These are phyloP conservation scores for Penicillium vulpinum DNA, from an alignment of 2,329 filamentous ascomycete species.

Conservation along the genomic window DNA sequence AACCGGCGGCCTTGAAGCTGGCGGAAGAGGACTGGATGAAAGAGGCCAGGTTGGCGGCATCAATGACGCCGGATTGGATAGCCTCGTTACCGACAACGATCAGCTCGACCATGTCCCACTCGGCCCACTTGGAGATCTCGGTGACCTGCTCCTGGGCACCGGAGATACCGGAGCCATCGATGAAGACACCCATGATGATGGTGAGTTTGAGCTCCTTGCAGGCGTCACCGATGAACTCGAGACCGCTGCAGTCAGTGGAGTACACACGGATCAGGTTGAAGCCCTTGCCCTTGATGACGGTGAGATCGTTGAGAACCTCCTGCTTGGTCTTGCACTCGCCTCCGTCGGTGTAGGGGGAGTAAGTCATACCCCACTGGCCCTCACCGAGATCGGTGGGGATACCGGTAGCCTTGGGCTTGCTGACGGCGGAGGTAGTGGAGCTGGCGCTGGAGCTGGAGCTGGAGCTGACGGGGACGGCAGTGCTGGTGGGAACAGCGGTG, in stretches of 20 bases:
- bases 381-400: constrained; percentile 33
- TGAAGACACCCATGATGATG: constrained; percentile 85
- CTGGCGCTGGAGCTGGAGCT: constrained; percentile 14
- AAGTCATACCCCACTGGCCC: constrained; percentile 71
- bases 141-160: constrained; percentile 72
- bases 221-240: constrained; percentile 71
- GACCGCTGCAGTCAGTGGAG: constrained; percentile 84
- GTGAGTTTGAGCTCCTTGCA: constrained; percentile 67
- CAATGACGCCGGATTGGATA: constrained; percentile 71
- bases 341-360: constrained; percentile 68
- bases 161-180: constrained; percentile 62
- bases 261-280: constrained; percentile 79
- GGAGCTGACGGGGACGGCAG: constrained; percentile 8
- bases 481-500: constrained; percentile 3
- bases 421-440: constrained; percentile 22
- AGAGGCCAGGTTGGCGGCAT: constrained; percentile 61
- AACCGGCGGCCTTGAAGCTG: constrained; percentile 64
- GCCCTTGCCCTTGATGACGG: constrained; percentile 62
- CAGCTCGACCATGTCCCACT: constrained; percentile 75
- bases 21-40: constrained; percentile 70
- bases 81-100: constrained; percentile 91
- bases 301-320: constrained; percentile 63
- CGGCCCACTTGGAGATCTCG: constrained; percentile 68
- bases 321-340: constrained; percentile 63
- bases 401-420: neutral